Conservation (phyloP, 2,329 filamentous ascomycete genomes). For the Beauveria sp. region DNA sequence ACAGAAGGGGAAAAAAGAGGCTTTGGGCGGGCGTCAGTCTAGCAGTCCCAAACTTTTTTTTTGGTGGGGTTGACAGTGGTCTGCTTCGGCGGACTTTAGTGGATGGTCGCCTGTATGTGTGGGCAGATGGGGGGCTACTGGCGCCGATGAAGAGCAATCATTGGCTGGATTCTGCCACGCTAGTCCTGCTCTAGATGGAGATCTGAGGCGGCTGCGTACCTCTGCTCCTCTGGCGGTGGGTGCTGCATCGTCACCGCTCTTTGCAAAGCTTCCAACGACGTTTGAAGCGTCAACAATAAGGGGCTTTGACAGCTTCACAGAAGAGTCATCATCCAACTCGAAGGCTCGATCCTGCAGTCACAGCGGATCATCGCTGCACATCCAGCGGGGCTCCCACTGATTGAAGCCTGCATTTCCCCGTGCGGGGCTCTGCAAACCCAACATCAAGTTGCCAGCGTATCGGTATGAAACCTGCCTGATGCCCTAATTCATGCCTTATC, state of each 20-base stretch:
- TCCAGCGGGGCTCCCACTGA: too few species aligned
- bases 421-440: too few species aligned
- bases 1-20: slow-evolving; percentile 9
- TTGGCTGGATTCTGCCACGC: not conserved
- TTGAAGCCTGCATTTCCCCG: too few species aligned
- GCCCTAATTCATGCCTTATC: too few species aligned
- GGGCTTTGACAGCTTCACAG: not conserved
- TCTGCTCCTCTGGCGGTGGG: not conserved
- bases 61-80: not conserved
- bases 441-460: too few species aligned
- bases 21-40: not conserved
- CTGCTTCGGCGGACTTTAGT: too few species aligned
- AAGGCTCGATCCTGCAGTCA: too few species aligned
- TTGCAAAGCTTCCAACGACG: not conserved
- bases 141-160: not conserved
- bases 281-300: not conserved
- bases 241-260: not conserved
- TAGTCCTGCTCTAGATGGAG: too few species aligned
- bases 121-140: not conserved
- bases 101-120: too few species aligned
- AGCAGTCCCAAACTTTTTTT: slow-evolving; percentile 9
- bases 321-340: not conserved
- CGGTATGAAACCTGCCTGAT: too few species aligned
- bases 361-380: not conserved
- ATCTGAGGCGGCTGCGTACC: too few species aligned